Base-by-base conservation (phyloP, 208 protist genomes). In the Tritrichomonas foetus region DNA sequence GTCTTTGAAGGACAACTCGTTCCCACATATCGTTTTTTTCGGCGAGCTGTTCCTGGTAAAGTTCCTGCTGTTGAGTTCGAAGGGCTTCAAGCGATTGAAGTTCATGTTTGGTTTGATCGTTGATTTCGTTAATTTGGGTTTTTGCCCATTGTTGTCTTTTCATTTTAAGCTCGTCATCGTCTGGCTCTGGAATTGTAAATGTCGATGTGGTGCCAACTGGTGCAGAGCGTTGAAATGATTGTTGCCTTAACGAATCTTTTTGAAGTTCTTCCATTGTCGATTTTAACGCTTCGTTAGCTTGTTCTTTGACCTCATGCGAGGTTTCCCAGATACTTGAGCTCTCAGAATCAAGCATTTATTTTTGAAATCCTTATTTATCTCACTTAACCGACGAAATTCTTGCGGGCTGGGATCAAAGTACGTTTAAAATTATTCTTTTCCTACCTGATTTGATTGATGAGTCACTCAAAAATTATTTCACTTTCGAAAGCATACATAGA, bases 41-140 rank as follows among this genome's bases (percentile, higher is more conserved):
- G 33, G 33, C 47, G 0, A 89, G 47, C n/a, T 89, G 78, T 44
- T 25, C 1, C 30, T 89, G 41, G 47, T 57, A 89, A n/a, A 57
- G 39, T 20, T 44, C 47, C n/a, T 89, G 47, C 22, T 89, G 78
- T 49, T 89, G 44, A n/a, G 41, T 20, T n/a, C 47, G 13, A 16
- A 89, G 27, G 5, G 47, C 30, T 57, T 89, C 78, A 36, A 89
- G 33, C 30, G 41, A 61, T 9, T 89, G n/a, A 9, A 89, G 47
- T 89, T 89, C 78, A 39, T 89, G n/a, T 39, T 61, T 89, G 30
- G 78, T 57, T 89, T 89, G 78, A 61, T 89, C 78, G 57, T 89
- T 57, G 33, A 89, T 53, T 39, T 89, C 47, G 30, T 89, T 57
- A 33, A 89, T 57, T 89, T 89, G 78, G 3, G 78, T 89, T 89